phyloP scores from a whole-genome alignment of 208 protist genomes.

The Endotrypanum monterogeii region DNA sequence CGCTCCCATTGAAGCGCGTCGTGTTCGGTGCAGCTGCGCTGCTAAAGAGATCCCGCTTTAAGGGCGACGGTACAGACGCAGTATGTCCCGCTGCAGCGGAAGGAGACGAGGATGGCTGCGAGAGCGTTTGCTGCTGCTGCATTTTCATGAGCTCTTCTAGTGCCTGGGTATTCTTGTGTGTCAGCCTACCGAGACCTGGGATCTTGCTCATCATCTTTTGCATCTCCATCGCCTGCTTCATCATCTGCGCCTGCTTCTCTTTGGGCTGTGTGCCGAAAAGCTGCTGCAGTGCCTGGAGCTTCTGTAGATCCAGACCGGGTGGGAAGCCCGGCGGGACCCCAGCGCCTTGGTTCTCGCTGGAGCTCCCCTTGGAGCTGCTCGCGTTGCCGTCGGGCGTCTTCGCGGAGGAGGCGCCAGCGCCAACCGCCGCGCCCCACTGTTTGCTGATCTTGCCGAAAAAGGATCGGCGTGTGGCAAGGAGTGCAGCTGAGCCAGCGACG shows the following conservation, averaged over 20 bases:
- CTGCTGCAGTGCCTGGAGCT: slow-evolving; percentile 73
- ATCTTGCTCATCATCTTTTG: slow-evolving; percentile 83
- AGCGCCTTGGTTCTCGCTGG: neutral
- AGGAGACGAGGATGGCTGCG: neutral
- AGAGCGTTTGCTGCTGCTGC: no score
- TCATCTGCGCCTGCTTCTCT: slow-evolving; percentile 83
- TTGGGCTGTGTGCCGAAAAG: slow-evolving; percentile 72
- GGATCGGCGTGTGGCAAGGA: slow-evolving; percentile 5
- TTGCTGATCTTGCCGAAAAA: slow-evolving; percentile 31
- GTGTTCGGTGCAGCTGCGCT: neutral
- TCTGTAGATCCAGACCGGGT: slow-evolving; percentile 59
- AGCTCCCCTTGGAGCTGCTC: slow-evolving; percentile 4
- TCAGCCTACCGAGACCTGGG: slow-evolving; percentile 65
- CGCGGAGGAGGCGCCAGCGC: neutral
- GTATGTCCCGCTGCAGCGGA: no score
- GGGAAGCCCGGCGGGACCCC: slow-evolving; percentile 34
- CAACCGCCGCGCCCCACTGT: neutral
- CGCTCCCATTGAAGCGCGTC: neutral
- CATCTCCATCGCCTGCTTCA: slow-evolving; percentile 82
- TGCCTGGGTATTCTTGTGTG: slow-evolving; percentile 66
- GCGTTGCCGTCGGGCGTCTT: neutral
- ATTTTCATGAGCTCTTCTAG: slow-evolving; percentile 79
- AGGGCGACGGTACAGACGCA: neutral
- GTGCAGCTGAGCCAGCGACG: neutral
- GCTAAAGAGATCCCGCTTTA: slow-evolving; percentile 15